These are phyloP conservation scores for Dactylellina cionopaga DNA, from an alignment of 2,329 filamentous ascomycete species.

Conservation along the genomic window DNA sequence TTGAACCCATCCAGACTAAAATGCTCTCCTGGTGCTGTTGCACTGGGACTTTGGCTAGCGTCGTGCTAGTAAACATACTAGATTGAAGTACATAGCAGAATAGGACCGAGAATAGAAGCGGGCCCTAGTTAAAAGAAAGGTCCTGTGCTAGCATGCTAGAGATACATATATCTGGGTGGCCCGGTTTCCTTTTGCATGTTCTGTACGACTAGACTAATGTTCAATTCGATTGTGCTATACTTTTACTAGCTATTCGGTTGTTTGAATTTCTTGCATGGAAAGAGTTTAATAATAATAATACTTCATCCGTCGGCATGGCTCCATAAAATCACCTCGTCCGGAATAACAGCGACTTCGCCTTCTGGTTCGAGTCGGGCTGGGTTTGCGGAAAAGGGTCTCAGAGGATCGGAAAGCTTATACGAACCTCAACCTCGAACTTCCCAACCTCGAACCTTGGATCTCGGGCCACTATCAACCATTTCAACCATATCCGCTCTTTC, in stretches of 20 bases:
- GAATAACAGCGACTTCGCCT: slow-evolving; percentile 37
- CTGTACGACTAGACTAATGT: slow-evolving; percentile 1
- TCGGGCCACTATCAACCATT: not conserved
- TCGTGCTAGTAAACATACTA: slow-evolving; percentile 13
- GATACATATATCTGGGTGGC: slow-evolving; percentile 52
- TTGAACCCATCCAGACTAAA: slow-evolving; percentile 39
- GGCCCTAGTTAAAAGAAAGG: slow-evolving; percentile 17
- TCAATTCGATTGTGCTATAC: slow-evolving; percentile 12
- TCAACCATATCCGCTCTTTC: not conserved
- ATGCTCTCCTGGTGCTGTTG: slow-evolving; percentile 6
- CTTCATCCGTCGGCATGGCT: slow-evolving; percentile 40
- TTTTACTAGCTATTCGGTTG: too few species aligned
- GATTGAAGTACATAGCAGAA: not conserved
- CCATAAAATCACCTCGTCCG: slow-evolving; percentile 39
- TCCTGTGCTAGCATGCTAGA: slow-evolving; percentile 26
- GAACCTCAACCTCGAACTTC: slow-evolving; percentile 11
- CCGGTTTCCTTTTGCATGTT: slow-evolving; percentile 31
- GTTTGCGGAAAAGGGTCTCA: slow-evolving; percentile 9
- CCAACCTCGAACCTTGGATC: not conserved
- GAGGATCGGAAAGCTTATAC: slow-evolving; percentile 45
- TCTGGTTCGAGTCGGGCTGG: slow-evolving; percentile 44
- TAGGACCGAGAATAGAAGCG: slow-evolving; percentile 48
- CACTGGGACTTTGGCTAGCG: slow-evolving; percentile 33
- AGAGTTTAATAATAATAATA: slow-evolving; percentile 34
- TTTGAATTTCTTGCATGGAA: slow-evolving; percentile 29